Evolutionary conservation across 1,284 basidiomycete species (phyloP).

Genomic region (Veloboletus limbatus): DNA sequence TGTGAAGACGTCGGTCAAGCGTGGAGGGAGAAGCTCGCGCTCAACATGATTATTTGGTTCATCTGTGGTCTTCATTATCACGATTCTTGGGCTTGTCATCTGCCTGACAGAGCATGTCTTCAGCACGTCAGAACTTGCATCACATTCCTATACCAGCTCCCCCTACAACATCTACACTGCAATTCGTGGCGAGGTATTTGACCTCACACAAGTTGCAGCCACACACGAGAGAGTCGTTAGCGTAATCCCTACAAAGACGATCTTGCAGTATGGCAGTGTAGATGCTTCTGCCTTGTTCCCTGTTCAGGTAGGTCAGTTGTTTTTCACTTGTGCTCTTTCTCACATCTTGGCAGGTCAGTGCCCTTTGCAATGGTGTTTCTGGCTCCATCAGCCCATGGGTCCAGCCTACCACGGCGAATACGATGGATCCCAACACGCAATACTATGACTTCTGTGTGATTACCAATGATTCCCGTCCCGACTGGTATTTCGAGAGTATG

Average conservation of each 20-base stretch:
- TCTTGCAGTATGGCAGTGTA: slow-evolving; percentile 80
- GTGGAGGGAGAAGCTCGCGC: slow-evolving; percentile 95
- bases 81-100: slow-evolving; percentile 83
- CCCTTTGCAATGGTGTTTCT: slow-evolving; percentile 87
- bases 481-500: slow-evolving; percentile 98
- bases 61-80: slow-evolving; percentile 94
- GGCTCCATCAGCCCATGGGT: slow-evolving; percentile 87
- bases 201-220: slow-evolving; percentile 58
- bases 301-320: slow-evolving; percentile 66
- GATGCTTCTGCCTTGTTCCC: slow-evolving; percentile 85
- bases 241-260: slow-evolving; percentile 61
- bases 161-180: slow-evolving; percentile 77
- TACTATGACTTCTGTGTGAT: slow-evolving; percentile 96
- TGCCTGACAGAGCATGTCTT: slow-evolving; percentile 95
- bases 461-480: slow-evolving; percentile 87
- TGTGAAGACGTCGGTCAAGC: slow-evolving; percentile 92
- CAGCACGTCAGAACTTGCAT: slow-evolving; percentile 71
- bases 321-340: slow-evolving; percentile 1
- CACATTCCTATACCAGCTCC: slow-evolving; percentile 63
- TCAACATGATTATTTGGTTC: slow-evolving; percentile 97
- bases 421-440: slow-evolving; percentile 73
- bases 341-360: slow-evolving; percentile 64
- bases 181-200: slow-evolving; percentile 93
- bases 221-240: slow-evolving; percentile 66
- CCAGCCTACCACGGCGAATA: slow-evolving; percentile 78